Evolutionary conservation across 805 yeast genomes (phyloP).

Genomic region (Danielia oregonensis): DNA sequence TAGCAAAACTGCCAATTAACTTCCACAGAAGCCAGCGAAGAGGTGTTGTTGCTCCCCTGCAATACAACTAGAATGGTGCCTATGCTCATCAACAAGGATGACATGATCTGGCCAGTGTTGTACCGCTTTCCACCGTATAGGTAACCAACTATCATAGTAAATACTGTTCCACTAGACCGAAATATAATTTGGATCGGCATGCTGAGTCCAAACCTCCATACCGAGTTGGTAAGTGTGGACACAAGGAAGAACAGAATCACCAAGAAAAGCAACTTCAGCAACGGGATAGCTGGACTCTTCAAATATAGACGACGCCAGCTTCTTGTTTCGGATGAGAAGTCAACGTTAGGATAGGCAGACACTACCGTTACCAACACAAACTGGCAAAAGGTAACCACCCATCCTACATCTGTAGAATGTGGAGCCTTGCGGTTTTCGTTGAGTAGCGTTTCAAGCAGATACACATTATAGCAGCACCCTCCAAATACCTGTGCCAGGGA

Average conservation of each 20-base stretch:
- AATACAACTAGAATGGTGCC: conserved; percentile 49
- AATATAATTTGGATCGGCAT: conserved; percentile 67
- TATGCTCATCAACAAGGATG: conserved; percentile 48
- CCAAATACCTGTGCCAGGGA: conserved; percentile 47
- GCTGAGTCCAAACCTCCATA: conserved; percentile 52
- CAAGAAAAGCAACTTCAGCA: conserved; percentile 40
- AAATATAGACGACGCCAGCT: conserved; percentile 31
- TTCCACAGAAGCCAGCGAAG: too few species aligned
- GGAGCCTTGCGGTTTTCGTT: conserved; percentile 3
- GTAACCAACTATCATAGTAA: conserved; percentile 57
- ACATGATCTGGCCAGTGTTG: conserved; percentile 40
- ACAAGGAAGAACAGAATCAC: conserved; percentile 49
- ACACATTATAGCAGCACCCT: conserved; percentile 72
- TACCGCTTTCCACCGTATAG: conserved; percentile 44
- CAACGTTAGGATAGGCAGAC: conserved; percentile 37
- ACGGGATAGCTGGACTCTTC: conserved; percentile 36
- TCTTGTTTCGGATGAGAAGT: conserved; percentile 11
- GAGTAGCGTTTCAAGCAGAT: conserved; percentile 55
- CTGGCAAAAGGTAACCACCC: conserved; percentile 55
- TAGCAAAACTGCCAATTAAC: conserved; percentile 16
- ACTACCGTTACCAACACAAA: conserved; percentile 50
- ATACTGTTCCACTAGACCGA: conserved; percentile 59
- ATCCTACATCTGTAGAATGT: conserved; percentile 26
- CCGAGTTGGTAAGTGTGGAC: conserved; percentile 55
- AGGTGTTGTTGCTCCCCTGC: too few species aligned